Evolutionary conservation across 1,284 basidiomycete species (phyloP), one percentile per base, ranked within the genome.

Genomic region (Hemileia vastatrix): DNA sequence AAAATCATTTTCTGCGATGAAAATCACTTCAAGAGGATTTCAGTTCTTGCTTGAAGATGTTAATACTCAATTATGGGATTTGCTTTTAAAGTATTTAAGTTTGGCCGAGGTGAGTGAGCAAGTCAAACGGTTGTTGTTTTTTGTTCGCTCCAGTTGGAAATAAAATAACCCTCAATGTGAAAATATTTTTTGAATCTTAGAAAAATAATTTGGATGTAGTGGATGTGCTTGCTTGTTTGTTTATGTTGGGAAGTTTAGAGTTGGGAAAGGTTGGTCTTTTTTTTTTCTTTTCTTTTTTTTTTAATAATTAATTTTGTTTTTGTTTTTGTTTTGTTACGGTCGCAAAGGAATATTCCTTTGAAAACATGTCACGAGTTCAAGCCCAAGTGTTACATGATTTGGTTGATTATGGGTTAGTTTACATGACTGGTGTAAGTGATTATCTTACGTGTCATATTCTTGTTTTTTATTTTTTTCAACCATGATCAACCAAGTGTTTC

Each of bases 1-100:
- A 44, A 48, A 47, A 63, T 64, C 67, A 83, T 82, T 69, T 79
- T 82, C 68, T 77, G 79, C 70, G 70, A 80, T 74, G 60, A 85
- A 86, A 67, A 99, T 99, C 76, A 97, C 93, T 9, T 95, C 92
- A 9, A 81, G 85, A 47, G 95, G 95, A 8, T 98, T 99, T 76
- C 94, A 97, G 73, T 98, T 99, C 75, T 81, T 99, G 57, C 82
- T 99, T 21, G 88, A 96, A 74, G 87, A 94, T 48, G 87, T 95
- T n/a, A 90, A 96, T 73, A 88, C 87, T 18, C 95, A 99, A 75
- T 79, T 98, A n/a, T 99, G 95, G 95, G 88, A 91, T 73, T 80
- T 98, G 45, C 79, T 99, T 58, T 81, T 97, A 47, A 89, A 92
- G 70, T 98, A 97, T 76, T 78, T 93, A 54, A 81, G 84, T 67